Base-by-base conservation (phyloP, 2,329 filamentous ascomycete genomes). In the Xylaria sp. region DNA sequence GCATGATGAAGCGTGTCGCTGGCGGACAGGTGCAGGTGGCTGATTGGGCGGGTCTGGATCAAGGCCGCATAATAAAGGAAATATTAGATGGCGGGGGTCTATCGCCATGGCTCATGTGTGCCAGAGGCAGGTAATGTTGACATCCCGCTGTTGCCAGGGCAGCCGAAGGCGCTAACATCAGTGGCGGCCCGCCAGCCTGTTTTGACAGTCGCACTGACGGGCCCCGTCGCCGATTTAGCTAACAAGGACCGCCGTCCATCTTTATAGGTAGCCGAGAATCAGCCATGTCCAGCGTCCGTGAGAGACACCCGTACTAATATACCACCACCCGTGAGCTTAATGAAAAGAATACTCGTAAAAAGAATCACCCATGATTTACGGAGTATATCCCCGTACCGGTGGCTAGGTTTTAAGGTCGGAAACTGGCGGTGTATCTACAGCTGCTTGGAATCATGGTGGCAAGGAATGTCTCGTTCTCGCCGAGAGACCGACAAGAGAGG, bases 1-100 rank as follows among this genome's bases (percentile, higher is more conserved):
- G 73, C 73, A 75, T 70, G 74, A 66, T 74, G 75, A 75, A 73
- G 74, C 28, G 28, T 75, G 74, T 75, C 70, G 70, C 70, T 65
- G 67, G 64, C 46, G 44, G 54, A 60, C 25, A 39, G 59, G 50
- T 56, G 55, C 10, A 9, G 3, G 58, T 55, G 56, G 39, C 18
- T 68, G 70, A 69, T 73, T 72, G 74, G 72, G 66, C 68, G 66
- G 70, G 64, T 55, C 60, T 58, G 62, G 58, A 50, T 65, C 66
- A 56, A 32, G 61, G 62, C 32, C 58, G 66, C 66, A 65, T 65
- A 61, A 46, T 13, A 63, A 62, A 59, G 68, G 68, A 68, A 72
- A 69, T 70, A 67, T 62, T 62, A 63, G 65, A 68, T 57, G 63
- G 65, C 65, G 66, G 64, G 70, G 10, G 37, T 20, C 23, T 32